Evolutionary conservation across 495 filamentous ascomycete species (phyloP).

Genomic region (Tuber aestivum): DNA sequence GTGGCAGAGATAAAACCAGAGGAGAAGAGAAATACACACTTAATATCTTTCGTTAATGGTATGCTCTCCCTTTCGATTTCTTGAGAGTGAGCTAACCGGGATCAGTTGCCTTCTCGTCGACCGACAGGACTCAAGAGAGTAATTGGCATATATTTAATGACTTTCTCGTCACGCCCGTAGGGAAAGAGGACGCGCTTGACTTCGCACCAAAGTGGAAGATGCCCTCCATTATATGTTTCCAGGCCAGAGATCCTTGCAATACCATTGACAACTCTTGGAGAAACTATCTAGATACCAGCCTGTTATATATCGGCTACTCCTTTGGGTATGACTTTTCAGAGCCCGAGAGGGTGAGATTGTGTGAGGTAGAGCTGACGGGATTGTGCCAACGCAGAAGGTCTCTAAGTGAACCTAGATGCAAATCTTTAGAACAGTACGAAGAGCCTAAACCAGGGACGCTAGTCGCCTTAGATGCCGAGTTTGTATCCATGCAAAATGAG

Average conservation of each 20-base stretch:
- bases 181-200: conserved; percentile 71
- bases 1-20: conserved; percentile 81
- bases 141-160: conserved; percentile 97
- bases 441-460: conserved; percentile 63
- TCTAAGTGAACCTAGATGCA: conserved; percentile 46
- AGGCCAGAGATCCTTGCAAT: conserved; percentile 68
- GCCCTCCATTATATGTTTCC: conserved; percentile 78
- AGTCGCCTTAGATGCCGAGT: conserved; percentile 90
- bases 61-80: not conserved
- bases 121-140: conserved; percentile 48
- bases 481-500: conserved; percentile 80
- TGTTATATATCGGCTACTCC: conserved; percentile 69
- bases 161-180: conserved; percentile 79
- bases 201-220: conserved; percentile 89
- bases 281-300: conserved; percentile 66
- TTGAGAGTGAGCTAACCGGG: conserved; percentile 8
- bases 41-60: conserved; percentile 86
- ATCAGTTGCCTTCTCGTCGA: conserved; percentile 63
- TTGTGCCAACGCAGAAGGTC: conserved; percentile 9
- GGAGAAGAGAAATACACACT: conserved; percentile 76
- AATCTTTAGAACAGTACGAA: conserved; percentile 60
- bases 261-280: conserved; percentile 80
- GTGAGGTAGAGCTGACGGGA: conserved; percentile 18
- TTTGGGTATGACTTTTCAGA: conserved; percentile 37
- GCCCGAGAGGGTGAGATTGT: conserved; percentile 16